phyloP scores from a whole-genome alignment of 2,329 filamentous ascomycete genomes.

The Colletotrichum neosansevieriae region DNA sequence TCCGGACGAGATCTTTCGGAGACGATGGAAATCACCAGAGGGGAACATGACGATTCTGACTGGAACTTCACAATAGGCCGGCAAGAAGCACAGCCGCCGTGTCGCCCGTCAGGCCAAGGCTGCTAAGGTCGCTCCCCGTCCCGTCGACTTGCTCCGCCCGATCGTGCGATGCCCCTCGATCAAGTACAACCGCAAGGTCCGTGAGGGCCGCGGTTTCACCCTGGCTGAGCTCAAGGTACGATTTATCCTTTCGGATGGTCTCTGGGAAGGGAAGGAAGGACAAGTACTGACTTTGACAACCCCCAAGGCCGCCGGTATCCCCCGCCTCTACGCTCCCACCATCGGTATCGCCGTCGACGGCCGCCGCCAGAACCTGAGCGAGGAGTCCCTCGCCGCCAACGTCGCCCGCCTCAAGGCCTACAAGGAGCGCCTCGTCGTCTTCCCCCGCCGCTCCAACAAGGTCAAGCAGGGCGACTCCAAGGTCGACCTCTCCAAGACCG shows the following conservation, averaged over 20 bases:
- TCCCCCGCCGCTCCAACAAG: slow-evolving; percentile 94
- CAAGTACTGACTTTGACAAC: slow-evolving; percentile 15
- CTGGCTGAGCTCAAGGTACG: slow-evolving; percentile 96
- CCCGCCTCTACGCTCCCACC: slow-evolving; percentile 92
- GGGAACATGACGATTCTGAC: slow-evolving; percentile 42
- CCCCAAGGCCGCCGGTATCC: slow-evolving; percentile 88
- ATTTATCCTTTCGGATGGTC: not conserved
- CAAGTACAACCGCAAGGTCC: slow-evolving; percentile 99
- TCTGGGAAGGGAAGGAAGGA: not conserved
- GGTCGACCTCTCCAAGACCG: slow-evolving; percentile 79
- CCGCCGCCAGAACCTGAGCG: slow-evolving; percentile 96
- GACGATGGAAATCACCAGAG: slow-evolving; percentile 41
- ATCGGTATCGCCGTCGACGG: slow-evolving; percentile 97
- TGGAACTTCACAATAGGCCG: slow-evolving; percentile 72
- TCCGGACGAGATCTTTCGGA: slow-evolving; percentile 29
- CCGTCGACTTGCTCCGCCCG: slow-evolving; percentile 96
- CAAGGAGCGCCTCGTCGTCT: slow-evolving; percentile 95
- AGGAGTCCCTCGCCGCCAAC: slow-evolving; percentile 94
- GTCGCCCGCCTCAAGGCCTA: slow-evolving; percentile 98
- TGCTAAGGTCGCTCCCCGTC: slow-evolving; percentile 92
- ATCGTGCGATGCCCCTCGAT: slow-evolving; percentile 97
- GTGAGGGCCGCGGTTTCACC: slow-evolving; percentile 97
- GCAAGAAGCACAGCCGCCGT: slow-evolving; percentile 94
- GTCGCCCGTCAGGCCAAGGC: slow-evolving; percentile 94
- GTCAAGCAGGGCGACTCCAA: slow-evolving; percentile 94